phyloP scores from a whole-genome alignment of 2,329 filamentous ascomycete species.

The Metarhizium robertsii region DNA sequence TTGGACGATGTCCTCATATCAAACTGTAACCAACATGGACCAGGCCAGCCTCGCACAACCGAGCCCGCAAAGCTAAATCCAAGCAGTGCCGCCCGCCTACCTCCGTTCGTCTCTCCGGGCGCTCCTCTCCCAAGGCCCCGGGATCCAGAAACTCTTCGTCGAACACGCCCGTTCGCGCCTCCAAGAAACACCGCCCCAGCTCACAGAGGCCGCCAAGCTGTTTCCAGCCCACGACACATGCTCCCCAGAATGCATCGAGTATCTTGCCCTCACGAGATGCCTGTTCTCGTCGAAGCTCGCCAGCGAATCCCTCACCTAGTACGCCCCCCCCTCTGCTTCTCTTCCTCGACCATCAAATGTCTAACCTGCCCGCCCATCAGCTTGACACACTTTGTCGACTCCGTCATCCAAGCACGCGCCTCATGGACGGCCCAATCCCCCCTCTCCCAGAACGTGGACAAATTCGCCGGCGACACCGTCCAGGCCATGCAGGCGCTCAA shows the following conservation, averaged over 20 bases:
- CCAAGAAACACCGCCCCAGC: constrained; percentile 11
- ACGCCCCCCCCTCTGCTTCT: constrained; percentile 4
- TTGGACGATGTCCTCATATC: too few relatives aligned
- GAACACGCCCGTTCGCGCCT: too few relatives aligned
- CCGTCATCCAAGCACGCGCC: constrained; percentile 8
- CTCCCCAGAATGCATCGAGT: constrained; percentile 15
- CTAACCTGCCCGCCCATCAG: background rate
- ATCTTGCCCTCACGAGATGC: constrained; percentile 23
- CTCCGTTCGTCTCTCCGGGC: too few relatives aligned
- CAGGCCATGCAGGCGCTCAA: constrained; percentile 28
- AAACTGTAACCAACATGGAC: too few relatives aligned
- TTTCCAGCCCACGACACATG: constrained; percentile 16
- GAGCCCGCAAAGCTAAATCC: too few relatives aligned
- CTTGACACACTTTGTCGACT: constrained; percentile 6
- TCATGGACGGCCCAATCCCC: constrained; percentile 4
- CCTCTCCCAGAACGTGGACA: constrained; percentile 11
- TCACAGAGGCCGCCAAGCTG: constrained; percentile 12
- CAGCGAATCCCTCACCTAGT: constrained; percentile 21
- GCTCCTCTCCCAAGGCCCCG: too few relatives aligned
- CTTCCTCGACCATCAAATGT: background rate
- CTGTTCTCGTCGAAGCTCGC: constrained; percentile 23
- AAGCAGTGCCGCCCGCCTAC: too few relatives aligned
- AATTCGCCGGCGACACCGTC: constrained; percentile 24
- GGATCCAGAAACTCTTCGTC: too few relatives aligned
- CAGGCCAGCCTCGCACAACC: too few relatives aligned